Conservation (phyloP, 306 rosid genomes). For the Dryas octopetala region DNA sequence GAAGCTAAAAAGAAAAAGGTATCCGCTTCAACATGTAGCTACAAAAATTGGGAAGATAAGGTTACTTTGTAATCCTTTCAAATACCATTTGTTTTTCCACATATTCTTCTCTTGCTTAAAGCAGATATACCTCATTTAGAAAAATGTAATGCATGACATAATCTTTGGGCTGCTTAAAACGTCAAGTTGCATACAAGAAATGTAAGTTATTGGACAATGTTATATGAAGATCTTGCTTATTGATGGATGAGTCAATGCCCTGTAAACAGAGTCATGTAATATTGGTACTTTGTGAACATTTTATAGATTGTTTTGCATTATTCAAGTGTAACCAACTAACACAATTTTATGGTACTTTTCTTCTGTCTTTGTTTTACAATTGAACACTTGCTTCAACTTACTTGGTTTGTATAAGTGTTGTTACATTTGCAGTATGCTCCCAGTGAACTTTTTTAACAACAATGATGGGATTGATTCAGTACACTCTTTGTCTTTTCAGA, state of each 20-base stretch:
- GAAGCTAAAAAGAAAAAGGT: neutral
- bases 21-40: neutral
- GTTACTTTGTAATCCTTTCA: neutral
- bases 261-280: neutral
- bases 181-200: neutral
- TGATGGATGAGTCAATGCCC: neutral
- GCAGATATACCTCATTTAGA: neutral
- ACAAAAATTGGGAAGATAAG: neutral
- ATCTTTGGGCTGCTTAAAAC: neutral
- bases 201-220: neutral
- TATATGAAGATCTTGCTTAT: neutral
- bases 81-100: neutral
- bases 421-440: neutral
- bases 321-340: neutral
- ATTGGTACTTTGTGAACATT: neutral
- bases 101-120: neutral
- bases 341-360: neutral
- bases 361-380: neutral
- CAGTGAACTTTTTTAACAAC: neutral
- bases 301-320: neutral
- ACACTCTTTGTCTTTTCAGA: conserved; percentile 26
- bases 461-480: conserved; percentile 18
- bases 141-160: neutral
- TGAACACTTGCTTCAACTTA: neutral
- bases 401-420: neutral